Base-by-base conservation (phyloP, 352 stramenopile species). In the Pythium insidiosum region DNA sequence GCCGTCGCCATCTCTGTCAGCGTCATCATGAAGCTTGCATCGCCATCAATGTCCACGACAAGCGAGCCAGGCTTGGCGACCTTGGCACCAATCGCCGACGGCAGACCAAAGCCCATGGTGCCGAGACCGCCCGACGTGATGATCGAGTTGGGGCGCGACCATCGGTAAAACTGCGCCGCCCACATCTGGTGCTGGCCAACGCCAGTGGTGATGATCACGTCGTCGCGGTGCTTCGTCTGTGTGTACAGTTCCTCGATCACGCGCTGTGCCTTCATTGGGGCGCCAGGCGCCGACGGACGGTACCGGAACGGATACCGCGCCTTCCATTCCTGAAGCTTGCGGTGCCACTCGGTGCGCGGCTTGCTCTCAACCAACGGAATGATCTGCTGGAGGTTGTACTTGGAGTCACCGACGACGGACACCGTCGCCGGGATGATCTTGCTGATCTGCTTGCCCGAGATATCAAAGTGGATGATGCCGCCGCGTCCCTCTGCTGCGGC, bases 181-280 rank as follows among this genome's bases (percentile, higher is more conserved):
- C 94, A 96, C 94, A 98, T 98, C 73, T 98, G 94, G 58, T 98
- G 94, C 68, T 97, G 94, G 12, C 94, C 94, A n/a, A 96, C 85
- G 41, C 95, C 94, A 16, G 89, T 97, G n/a, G 89, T 95, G 31
- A 97, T 86, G 58, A 97, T 94, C 35, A 98, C 82, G 43, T 95
- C 68, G 39, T 97, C 73, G 41, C 56, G 68, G 39, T 83, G 57
- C 56, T 98, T 96, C 20, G 94, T 97, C 56, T 97, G 88, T 47
- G 72, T 83, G 64, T 98, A 94, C 26, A 98, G 71, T 64, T 97
- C 90, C 38, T 88, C 59, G 47, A 98, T 95, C 18, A 97, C 92
- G 54, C 82, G 75, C 75, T 98, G 94, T 21, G 88, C 85, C 49
- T 95, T 97, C 72, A 98, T 88, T n/a, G 72, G 66, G 21, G 61